A percentile compares a stretch with the other conserved stretches of the same genome.
phyloP scores from a whole-genome alignment of 1,284 basidiomycete genomes.

The Heliocybe sulcata region DNA sequence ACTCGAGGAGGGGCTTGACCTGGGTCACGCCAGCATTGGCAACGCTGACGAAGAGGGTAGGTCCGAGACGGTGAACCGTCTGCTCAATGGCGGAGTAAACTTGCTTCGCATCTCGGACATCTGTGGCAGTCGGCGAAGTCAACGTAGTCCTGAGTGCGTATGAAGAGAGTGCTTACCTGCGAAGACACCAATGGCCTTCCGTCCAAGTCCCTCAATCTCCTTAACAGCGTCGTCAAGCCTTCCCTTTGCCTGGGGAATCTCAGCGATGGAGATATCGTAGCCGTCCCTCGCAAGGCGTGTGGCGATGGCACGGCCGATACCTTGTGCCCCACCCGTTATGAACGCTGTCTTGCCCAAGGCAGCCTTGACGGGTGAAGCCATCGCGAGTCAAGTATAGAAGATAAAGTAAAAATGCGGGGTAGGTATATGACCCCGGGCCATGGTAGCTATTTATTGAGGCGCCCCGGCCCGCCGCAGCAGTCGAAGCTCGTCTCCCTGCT shows the following conservation, averaged over 20 bases:
- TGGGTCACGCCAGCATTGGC: slow-evolving; percentile 33
- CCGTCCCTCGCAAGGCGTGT: slow-evolving; percentile 33
- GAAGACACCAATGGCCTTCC: slow-evolving; percentile 21
- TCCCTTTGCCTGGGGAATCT: slow-evolving; percentile 22
- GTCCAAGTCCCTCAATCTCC: slow-evolving; percentile 24
- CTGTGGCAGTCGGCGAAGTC: not conserved
- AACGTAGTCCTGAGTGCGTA: no score
- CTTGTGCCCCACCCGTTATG: slow-evolving; percentile 28
- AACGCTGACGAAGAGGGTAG: slow-evolving; percentile 24
- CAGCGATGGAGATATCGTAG: slow-evolving; percentile 29
- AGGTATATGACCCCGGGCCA: not conserved
- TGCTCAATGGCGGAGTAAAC: not conserved
- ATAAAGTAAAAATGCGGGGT: no score
- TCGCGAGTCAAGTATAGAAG: no score
- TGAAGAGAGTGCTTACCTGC: slow-evolving; percentile 16
- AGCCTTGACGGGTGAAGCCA: not conserved
- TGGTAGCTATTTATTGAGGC: not conserved
- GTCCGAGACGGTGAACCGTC: slow-evolving; percentile 5
- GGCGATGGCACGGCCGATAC: slow-evolving; percentile 35
- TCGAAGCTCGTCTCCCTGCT: not conserved
- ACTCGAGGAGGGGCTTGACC: slow-evolving; percentile 23
- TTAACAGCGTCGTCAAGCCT: slow-evolving; percentile 22
- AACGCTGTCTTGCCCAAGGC: not conserved
- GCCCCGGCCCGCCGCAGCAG: not conserved
- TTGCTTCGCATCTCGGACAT: not conserved